Percentiles rank a stretch among this genome's conserved stretches.
phyloP scores from a whole-genome alignment of 768 basidiomycete genomes.

The Porphyrellus cyaneotinctus region DNA sequence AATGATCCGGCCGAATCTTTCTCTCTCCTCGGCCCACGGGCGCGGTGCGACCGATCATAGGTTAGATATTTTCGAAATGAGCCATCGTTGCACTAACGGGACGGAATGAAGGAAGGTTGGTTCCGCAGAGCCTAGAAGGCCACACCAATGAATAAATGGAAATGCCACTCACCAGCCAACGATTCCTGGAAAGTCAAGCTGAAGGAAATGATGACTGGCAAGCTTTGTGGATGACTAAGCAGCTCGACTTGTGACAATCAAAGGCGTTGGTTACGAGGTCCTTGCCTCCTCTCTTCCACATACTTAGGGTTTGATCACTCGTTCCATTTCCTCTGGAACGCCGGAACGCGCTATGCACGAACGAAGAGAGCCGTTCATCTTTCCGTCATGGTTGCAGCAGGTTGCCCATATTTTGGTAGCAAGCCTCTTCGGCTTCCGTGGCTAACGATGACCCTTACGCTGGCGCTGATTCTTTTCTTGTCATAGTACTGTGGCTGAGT shows the following conservation, averaged over 20 bases:
- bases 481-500: background rate
- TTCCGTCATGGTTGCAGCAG: no score
- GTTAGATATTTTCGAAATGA: background rate
- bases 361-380: background rate
- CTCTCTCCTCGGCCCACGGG: background rate
- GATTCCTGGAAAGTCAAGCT: conserved; percentile 19
- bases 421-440: no score
- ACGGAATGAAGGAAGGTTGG: conserved; percentile 12
- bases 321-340: background rate
- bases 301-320: conserved; percentile 2
- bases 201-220: conserved; percentile 4
- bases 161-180: background rate
- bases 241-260: background rate
- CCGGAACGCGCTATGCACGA: background rate
- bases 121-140: conserved; percentile 3
- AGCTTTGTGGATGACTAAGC: conserved; percentile 22
- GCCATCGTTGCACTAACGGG: conserved; percentile 6
- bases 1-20: conserved; percentile 23
- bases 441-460: background rate
- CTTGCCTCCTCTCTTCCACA: background rate
- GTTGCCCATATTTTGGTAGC: no score
- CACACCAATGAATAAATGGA: background rate
- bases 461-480: background rate
- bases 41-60: background rate
- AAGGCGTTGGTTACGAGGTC: background rate